These are phyloP conservation scores for Andrographis paniculata DNA, from an alignment of 305 asterid genomes.

Conservation along the genomic window DNA sequence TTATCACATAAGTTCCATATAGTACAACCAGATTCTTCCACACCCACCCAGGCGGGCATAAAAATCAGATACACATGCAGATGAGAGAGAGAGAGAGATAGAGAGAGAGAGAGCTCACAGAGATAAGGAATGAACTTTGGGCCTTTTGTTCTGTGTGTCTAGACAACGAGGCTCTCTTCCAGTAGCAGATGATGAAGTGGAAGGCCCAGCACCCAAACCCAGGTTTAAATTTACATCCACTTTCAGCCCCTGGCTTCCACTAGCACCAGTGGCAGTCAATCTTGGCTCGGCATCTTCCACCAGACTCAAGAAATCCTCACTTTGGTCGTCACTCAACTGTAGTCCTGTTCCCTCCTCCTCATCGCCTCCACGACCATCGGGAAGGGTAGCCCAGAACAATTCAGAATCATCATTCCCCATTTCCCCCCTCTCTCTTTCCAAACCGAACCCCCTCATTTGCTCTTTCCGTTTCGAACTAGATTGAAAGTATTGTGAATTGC, in stretches of 20 bases:
- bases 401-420: conserved; percentile 51
- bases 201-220: conserved; percentile 66
- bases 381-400: conserved; percentile 24
- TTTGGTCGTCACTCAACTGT: conserved; percentile 12
- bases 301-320: conserved; percentile 25
- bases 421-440: conserved; percentile 36
- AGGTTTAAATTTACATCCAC: conserved; percentile 54
- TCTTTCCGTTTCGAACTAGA: conserved; percentile 14
- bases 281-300: conserved; percentile 25
- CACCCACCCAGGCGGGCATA: neutral
- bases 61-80: neutral
- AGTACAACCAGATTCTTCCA: neutral
- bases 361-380: conserved; percentile 13
- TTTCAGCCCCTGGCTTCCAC: conserved; percentile 29
- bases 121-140: conserved; percentile 68
- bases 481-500: conserved; percentile 10
- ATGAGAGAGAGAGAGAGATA: conserved; percentile 5
- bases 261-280: conserved; percentile 19
- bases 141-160: conserved; percentile 62
- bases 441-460: conserved; percentile 35
- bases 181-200: conserved; percentile 40
- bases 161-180: conserved; percentile 39
- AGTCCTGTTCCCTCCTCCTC: conserved; percentile 21
- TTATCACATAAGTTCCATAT: too few relatives aligned
- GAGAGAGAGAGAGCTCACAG: conserved; percentile 39